A percentile compares a stretch with the other conserved stretches of the same genome.
phyloP scores from a whole-genome alignment of 805 yeast species.

The Jamesozyma spencerorum region DNA sequence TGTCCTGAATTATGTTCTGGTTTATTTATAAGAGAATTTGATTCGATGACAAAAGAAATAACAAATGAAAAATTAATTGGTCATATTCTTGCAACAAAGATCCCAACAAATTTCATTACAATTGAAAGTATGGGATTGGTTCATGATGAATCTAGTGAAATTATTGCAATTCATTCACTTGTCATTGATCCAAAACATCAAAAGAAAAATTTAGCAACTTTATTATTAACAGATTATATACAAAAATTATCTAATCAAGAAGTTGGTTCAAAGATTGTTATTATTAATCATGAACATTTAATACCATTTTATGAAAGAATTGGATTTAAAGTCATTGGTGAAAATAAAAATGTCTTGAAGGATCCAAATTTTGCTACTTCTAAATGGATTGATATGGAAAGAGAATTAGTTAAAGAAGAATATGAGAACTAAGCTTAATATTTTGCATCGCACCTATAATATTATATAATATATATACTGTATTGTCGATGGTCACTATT shows the following conservation, averaged over 20 bases:
- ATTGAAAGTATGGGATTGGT: constrained; percentile 22
- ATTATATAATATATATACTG: too few relatives aligned
- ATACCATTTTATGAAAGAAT: constrained; percentile 71
- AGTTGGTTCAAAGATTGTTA: constrained; percentile 66
- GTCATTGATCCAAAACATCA: constrained; percentile 71
- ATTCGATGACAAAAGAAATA: constrained; percentile 32
- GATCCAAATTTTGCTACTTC: constrained; percentile 25
- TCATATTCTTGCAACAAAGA: constrained; percentile 73
- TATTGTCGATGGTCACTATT: too few relatives aligned
- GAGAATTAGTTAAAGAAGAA: constrained; percentile 31
- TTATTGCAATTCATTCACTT: constrained; percentile 74
- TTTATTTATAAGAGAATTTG: constrained; percentile 64
- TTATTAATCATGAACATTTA: constrained; percentile 62
- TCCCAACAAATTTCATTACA: constrained; percentile 27
- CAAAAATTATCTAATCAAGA: constrained; percentile 84
- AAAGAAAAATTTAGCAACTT: constrained; percentile 73
- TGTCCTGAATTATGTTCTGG: constrained; percentile 93
- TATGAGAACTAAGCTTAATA: constrained; percentile 19
- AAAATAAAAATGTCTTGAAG: constrained; percentile 28
- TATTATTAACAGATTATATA: constrained; percentile 77
- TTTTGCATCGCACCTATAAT: too few relatives aligned
- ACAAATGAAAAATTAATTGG: constrained; percentile 58
- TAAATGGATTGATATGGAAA: constrained; percentile 31
- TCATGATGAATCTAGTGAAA: constrained; percentile 65
- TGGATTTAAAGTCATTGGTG: constrained; percentile 69